Base-by-base conservation (phyloP, 108 stramenopile genomes). In the Pseudonitzschia multistriata region DNA sequence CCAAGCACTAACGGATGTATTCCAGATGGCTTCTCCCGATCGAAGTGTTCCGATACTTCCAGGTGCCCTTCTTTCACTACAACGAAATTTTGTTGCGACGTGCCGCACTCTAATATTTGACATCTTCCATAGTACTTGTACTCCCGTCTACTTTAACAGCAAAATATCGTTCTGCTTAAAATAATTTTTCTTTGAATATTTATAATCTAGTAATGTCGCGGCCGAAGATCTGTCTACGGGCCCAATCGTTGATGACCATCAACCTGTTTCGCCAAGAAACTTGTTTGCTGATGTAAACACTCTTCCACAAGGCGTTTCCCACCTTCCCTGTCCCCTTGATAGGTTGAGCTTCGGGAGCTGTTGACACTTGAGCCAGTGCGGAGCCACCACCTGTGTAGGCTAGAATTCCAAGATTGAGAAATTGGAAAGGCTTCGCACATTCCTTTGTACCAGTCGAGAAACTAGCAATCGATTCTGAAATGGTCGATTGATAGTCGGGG, bases 391-490 rank as follows among this genome's bases (percentile, higher is more conserved):
- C 96, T 1, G 95, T 95, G 80, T 98, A 98, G 3, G 97, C 96
- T 19, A 98, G 73, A 55, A 96, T 96, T 19, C 97, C 97, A 17
- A 98, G 78, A 74, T 98, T 96, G 34, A 96, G 77, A 66, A 95
- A 98, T 80, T 96, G 95, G 74, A 98, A 98, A 27, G 93, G 92
- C 67, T 92, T 89, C 10, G 96, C 96, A 54, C 88, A 92, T 22
- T 82, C 84, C 35, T 68, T 77, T 15, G 48, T 65, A 21, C 75
- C 69, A 39, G 77, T 83, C 14, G 85, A 76, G 40, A 93, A 77
- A 25, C 68, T 71, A 14, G 88, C 83, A 76, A 93, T 85, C 29
- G 67, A 52, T 40, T 90, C 92, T 1, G 89, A 87, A 3, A 89
- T 37, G 11, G 79, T 62, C 19, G 42, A 39, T 21, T 54, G 25